Evolutionary conservation across 1,284 basidiomycete species (phyloP).

Genomic region (Trametes hirsuta): DNA sequence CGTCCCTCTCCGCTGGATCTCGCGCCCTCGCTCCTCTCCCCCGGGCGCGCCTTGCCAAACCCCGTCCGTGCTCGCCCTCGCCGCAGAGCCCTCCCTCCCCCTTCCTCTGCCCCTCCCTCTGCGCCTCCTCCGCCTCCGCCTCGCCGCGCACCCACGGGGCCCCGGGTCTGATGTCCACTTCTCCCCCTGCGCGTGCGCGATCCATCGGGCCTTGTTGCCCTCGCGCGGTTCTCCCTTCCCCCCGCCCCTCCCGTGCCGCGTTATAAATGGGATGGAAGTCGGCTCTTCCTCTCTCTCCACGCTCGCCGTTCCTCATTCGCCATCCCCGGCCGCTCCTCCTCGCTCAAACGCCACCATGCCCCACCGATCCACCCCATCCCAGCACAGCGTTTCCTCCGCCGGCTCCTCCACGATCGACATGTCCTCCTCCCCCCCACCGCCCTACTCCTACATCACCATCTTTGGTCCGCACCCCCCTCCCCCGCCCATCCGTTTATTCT

Average conservation of each 20-base stretch:
- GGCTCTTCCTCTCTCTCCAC: background rate
- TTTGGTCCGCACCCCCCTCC: conserved; percentile 21
- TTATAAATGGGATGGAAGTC: conserved; percentile 12
- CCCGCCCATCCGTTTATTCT: background rate
- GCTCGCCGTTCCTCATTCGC: conserved; percentile 5
- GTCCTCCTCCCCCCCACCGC: conserved; percentile 6
- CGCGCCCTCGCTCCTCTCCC: no score
- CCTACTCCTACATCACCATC: conserved; percentile 22
- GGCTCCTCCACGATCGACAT: conserved; percentile 16
- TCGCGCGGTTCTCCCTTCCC: background rate
- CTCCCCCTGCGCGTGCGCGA: background rate
- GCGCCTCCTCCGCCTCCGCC: no score
- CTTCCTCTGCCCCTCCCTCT: no score
- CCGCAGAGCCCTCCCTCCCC: no score
- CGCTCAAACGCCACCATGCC: conserved; percentile 24
- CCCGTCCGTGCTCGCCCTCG: no score
- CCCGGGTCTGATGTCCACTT: background rate
- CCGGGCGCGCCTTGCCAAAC: no score
- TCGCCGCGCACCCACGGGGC: background rate
- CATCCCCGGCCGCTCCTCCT: conserved; percentile 5
- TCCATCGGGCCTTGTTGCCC: background rate
- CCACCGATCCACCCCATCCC: conserved; percentile 18
- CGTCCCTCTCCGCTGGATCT: no score
- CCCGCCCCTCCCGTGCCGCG: conserved; percentile 3
- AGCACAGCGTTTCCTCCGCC: conserved; percentile 16